These are phyloP conservation scores for Morella rubra DNA, from an alignment of 306 rosid genomes.

Conservation along the genomic window DNA sequence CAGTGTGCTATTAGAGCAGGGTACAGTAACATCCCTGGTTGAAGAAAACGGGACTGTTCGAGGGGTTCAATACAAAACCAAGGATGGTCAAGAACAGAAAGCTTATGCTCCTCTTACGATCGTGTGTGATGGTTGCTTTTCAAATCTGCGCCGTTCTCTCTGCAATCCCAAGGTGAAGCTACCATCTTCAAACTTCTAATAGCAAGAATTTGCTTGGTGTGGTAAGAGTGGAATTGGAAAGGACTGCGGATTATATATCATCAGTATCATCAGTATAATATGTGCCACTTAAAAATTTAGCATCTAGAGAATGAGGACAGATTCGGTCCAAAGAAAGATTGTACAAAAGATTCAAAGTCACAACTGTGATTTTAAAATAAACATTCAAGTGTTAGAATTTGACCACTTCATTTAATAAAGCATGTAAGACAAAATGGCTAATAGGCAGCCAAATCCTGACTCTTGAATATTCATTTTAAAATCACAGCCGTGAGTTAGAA, in stretches of 20 bases:
- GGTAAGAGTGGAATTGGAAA: neutral
- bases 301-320: neutral
- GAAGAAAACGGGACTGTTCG: slow-evolving; percentile 50
- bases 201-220: slow-evolving; percentile 7
- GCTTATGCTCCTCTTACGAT: slow-evolving; percentile 68
- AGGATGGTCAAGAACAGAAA: slow-evolving; percentile 41
- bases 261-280: slow-evolving; percentile 2
- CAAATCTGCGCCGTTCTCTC: slow-evolving; percentile 57
- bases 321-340: too few species aligned
- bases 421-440: too few species aligned
- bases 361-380: too few species aligned
- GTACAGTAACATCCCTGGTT: slow-evolving; percentile 56
- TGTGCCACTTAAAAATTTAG: neutral
- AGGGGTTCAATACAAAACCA: slow-evolving; percentile 66
- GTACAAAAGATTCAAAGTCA: too few species aligned
- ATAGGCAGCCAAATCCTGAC: too few species aligned
- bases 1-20: slow-evolving; percentile 63
- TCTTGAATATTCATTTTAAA: too few species aligned
- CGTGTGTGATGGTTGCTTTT: slow-evolving; percentile 74
- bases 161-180: slow-evolving; percentile 56
- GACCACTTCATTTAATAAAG: too few species aligned
- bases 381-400: too few species aligned
- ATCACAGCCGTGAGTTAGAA: too few species aligned
- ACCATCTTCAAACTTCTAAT: slow-evolving; percentile 15
- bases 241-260: neutral